Percentiles rank a stretch among this genome's conserved stretches.
phyloP scores from a whole-genome alignment of 2,329 filamentous ascomycete genomes.

The Xylariaceae sp. region DNA sequence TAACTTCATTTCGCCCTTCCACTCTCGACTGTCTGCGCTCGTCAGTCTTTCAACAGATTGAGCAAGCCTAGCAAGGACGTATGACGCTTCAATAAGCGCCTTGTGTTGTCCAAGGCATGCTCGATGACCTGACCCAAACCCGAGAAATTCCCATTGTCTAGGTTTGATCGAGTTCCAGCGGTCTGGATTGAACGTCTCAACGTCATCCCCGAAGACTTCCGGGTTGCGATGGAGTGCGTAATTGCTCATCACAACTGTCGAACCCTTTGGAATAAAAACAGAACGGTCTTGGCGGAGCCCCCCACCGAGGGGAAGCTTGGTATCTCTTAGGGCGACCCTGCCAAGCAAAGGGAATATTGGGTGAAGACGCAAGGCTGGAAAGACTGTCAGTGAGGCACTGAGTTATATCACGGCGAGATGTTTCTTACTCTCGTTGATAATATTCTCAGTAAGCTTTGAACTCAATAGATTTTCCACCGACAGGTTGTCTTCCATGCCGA shows the following conservation, averaged over 20 bases:
- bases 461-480: conserved; percentile 1
- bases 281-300: conserved; percentile 2
- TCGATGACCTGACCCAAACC: conserved; percentile 8
- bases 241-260: conserved; percentile 5
- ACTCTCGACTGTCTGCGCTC: conserved; percentile 5
- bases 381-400: not conserved
- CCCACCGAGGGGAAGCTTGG: conserved; percentile 6
- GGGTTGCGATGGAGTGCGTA: conserved; percentile 9
- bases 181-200: conserved; percentile 8
- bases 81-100: conserved; percentile 6
- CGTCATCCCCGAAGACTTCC: conserved; percentile 7
- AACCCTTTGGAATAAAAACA: conserved; percentile 7
- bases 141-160: conserved; percentile 7
- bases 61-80: conserved; percentile 6
- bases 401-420: not conserved
- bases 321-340: conserved; percentile 5
- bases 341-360: conserved; percentile 8
- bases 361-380: conserved; percentile 7
- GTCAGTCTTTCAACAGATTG: conserved; percentile 2
- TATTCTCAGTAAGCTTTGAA: conserved; percentile 4
- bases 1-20: conserved; percentile 9
- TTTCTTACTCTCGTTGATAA: conserved; percentile 7
- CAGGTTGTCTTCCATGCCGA: conserved; percentile 1
- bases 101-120: conserved; percentile 9
- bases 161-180: conserved; percentile 9